A percentile compares a stretch with the other conserved stretches of the same genome.
These are phyloP conservation scores for Pichia californica DNA, from an alignment of 805 yeast species.

Conservation along the genomic window DNA sequence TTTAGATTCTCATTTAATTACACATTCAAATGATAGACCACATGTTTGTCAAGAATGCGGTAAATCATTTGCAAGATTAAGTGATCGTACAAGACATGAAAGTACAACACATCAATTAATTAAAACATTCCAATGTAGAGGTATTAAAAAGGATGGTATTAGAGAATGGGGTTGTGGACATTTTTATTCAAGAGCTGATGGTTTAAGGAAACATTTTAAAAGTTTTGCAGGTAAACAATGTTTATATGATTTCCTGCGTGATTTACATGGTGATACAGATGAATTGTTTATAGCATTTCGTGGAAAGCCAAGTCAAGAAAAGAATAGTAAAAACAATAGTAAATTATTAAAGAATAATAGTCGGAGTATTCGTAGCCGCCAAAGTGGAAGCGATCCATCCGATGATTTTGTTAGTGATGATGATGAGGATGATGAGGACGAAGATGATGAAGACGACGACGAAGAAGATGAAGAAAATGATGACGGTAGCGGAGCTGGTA, in stretches of 20 bases:
- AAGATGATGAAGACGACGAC: not conserved
- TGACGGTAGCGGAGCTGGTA: not conserved
- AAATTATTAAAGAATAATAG: too few relatives aligned
- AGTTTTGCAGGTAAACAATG: constrained; percentile 9
- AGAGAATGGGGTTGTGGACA: constrained; percentile 12
- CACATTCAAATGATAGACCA: constrained; percentile 5
- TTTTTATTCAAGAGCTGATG: constrained; percentile 10
- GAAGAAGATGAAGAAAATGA: not conserved
- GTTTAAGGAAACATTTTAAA: constrained; percentile 10
- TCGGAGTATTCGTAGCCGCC: too few relatives aligned
- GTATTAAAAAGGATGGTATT: constrained; percentile 1
- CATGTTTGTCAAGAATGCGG: constrained; percentile 6
- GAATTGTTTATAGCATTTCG: constrained; percentile 4
- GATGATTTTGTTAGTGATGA: too few relatives aligned
- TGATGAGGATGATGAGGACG: too few relatives aligned
- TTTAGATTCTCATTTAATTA: constrained; percentile 10
- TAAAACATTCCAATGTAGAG: constrained; percentile 9
- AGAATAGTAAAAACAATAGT: not conserved
- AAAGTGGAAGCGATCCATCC: too few relatives aligned
- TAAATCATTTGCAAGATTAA: constrained; percentile 10
- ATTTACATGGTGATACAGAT: constrained; percentile 2
- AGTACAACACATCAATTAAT: constrained; percentile 6
- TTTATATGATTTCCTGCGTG: constrained; percentile 5
- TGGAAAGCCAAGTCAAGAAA: constrained; percentile 1
- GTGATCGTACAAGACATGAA: constrained; percentile 8